Evolutionary conservation across 1,284 basidiomycete species (phyloP).

Genomic region (Rhodofomes roseus): DNA sequence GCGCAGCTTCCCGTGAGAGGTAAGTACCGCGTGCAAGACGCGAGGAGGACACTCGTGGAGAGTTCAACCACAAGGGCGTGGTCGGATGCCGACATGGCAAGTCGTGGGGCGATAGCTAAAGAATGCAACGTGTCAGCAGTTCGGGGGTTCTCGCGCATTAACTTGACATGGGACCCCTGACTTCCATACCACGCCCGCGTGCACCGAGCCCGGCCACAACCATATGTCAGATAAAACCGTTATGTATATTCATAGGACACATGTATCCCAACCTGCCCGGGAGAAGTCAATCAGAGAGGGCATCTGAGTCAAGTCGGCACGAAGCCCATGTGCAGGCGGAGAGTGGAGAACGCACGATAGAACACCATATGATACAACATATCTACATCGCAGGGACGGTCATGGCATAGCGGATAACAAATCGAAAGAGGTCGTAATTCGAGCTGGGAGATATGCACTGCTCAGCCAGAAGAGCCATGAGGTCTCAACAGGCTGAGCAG

Average conservation of each 20-base stretch:
- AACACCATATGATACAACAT: neutral
- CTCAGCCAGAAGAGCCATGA: neutral
- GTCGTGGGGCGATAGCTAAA: neutral
- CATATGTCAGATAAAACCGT: neutral
- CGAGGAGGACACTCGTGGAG: neutral
- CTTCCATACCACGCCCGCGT: neutral
- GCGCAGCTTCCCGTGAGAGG: neutral
- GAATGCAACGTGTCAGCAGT: constrained; percentile 1
- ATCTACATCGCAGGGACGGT: neutral
- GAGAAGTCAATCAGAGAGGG: neutral
- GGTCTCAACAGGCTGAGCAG: neutral
- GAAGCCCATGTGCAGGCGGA: neutral
- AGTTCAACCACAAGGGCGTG: neutral
- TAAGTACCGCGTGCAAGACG: neutral
- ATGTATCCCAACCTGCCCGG: neutral
- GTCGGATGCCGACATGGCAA: neutral
- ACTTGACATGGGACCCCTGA: neutral
- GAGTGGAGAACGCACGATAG: neutral
- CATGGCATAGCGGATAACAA: neutral
- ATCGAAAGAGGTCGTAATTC: neutral
- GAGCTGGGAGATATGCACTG: neutral
- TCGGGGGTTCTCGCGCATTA: neutral
- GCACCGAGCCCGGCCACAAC: neutral
- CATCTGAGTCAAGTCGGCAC: neutral
- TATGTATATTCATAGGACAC: neutral